Evolutionary conservation across 495 filamentous ascomycete species (phyloP), one percentile per base, ranked within the genome.

Genomic region (Talaromyces borbonicus): DNA sequence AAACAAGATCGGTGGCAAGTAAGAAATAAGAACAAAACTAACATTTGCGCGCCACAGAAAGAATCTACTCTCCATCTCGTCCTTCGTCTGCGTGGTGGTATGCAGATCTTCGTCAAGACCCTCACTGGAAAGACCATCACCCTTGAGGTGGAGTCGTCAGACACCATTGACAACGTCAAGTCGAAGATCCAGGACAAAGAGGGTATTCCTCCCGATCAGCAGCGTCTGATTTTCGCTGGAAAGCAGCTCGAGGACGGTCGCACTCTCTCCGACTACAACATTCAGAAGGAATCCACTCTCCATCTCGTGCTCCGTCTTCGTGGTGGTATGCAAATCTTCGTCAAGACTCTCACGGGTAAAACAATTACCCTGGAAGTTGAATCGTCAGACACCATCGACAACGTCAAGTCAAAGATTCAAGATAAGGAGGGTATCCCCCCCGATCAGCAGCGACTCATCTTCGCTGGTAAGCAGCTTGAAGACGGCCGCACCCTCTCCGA

Each of bases 61-160:
- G 90, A 96, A 68, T 89, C 83, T 9, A 96, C 90, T 19, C 84
- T 96, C 23, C 90, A 97, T 60, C 69, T 97, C 20, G 90, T 97
- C 49, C 90, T 97, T 42, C 92, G 90, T 71, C 88, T 97, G 8
- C 92, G 90, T 73, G 90, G 90, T 70, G 90, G 90, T 63, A 97
- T 97, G 90, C 90, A 97, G 66, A 96, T 97, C 63, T 97, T 48
- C 35, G 46, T 48, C 22, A 48, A 48, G 46, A 48, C 46, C 18
- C 77, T 97, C 25, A 95, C 90, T 49, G 90, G 90, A 53, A 95
- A 96, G 78, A 96, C 90, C 62, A 96, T 97, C 71, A 97, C 90
- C 52, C 81, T 96, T 29, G 90, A 97, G 77, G 90, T 97, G 8
- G 90, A 97, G 65, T 95, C 90, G 0, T 85, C 79, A 19, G 89